phyloP scores from a whole-genome alignment of 1,284 basidiomycete genomes.

The Microbotryomycetes sp. region DNA sequence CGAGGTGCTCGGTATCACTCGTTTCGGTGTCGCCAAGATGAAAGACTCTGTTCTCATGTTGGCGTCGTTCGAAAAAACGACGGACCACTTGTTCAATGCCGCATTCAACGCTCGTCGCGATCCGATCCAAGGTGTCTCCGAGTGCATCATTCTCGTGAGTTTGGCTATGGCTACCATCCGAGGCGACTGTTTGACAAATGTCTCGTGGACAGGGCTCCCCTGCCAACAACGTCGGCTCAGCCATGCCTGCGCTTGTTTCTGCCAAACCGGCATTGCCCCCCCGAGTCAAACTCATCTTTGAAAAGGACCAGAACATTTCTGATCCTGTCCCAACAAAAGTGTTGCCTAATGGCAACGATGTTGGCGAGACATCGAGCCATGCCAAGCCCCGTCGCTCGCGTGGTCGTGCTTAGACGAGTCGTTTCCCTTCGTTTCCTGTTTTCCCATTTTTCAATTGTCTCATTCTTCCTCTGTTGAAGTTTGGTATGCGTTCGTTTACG shows the following conservation, averaged over 20 bases:
- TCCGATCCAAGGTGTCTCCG: slow-evolving; percentile 89
- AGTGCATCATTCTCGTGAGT: slow-evolving; percentile 99
- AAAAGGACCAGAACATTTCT: slow-evolving; percentile 11
- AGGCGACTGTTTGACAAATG: background rate
- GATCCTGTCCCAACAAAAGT: slow-evolving; percentile 9
- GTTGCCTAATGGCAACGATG: background rate
- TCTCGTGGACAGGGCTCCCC: slow-evolving; percentile 13
- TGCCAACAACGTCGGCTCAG: slow-evolving; percentile 30
- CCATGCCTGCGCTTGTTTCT: slow-evolving; percentile 33
- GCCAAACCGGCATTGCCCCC: slow-evolving; percentile 30
- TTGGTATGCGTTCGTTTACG: no score
- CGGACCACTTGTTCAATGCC: slow-evolving; percentile 97
- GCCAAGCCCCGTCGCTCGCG: background rate
- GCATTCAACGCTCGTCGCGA: slow-evolving; percentile 95
- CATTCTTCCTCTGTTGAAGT: no score
- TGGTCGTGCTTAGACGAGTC: background rate
- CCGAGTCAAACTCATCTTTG: slow-evolving; percentile 31
- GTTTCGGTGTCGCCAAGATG: slow-evolving; percentile 99
- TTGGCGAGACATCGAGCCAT: background rate
- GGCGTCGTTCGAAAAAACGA: slow-evolving; percentile 98
- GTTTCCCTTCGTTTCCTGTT: background rate
- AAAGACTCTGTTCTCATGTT: slow-evolving; percentile 99
- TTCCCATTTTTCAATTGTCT: no score
- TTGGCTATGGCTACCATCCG: slow-evolving; percentile 53
- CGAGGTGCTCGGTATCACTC: slow-evolving; percentile 95